phyloP scores from a whole-genome alignment of 2,329 filamentous ascomycete genomes.

The Scedosporium aurantiacum region DNA sequence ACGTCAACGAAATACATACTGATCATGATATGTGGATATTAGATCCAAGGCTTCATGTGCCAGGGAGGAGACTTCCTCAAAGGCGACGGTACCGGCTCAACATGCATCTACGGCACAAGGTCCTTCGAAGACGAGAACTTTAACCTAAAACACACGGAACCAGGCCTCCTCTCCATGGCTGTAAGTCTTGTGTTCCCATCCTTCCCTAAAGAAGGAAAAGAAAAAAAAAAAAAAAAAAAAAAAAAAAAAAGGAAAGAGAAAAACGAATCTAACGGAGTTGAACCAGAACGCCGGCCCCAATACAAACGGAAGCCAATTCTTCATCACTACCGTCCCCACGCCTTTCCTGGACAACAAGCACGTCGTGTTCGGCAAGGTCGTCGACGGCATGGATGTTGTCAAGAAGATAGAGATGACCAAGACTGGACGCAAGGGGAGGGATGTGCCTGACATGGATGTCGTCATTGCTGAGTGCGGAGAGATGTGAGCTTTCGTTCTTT shows the following conservation, averaged over 20 bases:
- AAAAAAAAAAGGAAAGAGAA: too few species aligned
- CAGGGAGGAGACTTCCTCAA: constrained; percentile 95
- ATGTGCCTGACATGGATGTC: constrained; percentile 77
- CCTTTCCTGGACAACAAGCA: constrained; percentile 89
- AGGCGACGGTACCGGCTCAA: constrained; percentile 81
- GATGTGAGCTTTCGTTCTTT: constrained; percentile 47
- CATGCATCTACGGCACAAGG: constrained; percentile 76
- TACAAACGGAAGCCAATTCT: constrained; percentile 94
- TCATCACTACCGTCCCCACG: constrained; percentile 82
- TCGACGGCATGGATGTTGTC: constrained; percentile 83
- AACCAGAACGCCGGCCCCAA: constrained; percentile 75
- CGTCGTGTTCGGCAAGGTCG: constrained; percentile 86
- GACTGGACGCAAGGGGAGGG: constrained; percentile 60
- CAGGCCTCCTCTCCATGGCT: constrained; percentile 86
- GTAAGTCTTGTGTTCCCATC: constrained; percentile 37
- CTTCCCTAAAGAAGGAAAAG: too few species aligned
- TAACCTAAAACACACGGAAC: constrained; percentile 60
- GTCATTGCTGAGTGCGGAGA: constrained; percentile 81
- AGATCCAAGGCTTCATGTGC: constrained; percentile 97
- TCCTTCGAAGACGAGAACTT: constrained; percentile 91
- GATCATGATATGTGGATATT: background rate
- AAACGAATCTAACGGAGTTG: too few species aligned
- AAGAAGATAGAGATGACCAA: constrained; percentile 86
- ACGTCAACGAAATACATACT: background rate
- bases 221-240: too few species aligned